These are phyloP conservation scores for Trametes cinnabarina DNA, from an alignment of 768 basidiomycete genomes.

Conservation along the genomic window DNA sequence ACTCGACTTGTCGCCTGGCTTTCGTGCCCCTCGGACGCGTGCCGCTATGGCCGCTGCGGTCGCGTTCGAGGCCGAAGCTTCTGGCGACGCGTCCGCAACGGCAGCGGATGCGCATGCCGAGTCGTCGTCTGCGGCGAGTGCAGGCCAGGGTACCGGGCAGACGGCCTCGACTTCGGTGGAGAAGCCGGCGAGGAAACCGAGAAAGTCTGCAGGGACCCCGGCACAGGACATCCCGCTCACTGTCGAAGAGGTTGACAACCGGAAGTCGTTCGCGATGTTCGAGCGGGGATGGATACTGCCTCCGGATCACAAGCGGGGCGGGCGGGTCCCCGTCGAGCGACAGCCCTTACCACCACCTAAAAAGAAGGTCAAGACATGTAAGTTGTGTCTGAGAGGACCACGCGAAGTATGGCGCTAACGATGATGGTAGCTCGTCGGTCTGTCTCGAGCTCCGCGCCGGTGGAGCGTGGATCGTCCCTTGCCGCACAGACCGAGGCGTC, in stretches of 20 bases:
- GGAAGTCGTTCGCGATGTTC: constrained; percentile 76
- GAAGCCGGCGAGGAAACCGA: constrained; percentile 4
- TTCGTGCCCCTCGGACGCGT: constrained; percentile 51
- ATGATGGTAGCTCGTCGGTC: constrained; percentile 2
- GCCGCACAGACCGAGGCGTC: constrained; percentile 17
- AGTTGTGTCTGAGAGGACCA: background rate
- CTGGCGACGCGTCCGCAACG: constrained; percentile 1
- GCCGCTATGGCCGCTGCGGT: constrained; percentile 13
- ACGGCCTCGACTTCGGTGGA: constrained; percentile 5
- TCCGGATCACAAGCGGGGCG: constrained; percentile 64
- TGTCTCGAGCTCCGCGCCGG: background rate
- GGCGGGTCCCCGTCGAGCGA: constrained; percentile 47
- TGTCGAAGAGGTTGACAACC: constrained; percentile 69
- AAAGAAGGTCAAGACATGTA: constrained; percentile 52
- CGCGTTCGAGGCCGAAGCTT: constrained; percentile 44
- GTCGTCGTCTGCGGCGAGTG: constrained; percentile 20
- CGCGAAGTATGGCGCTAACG: background rate
- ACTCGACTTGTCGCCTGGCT: constrained; percentile 43
- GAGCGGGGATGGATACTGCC: constrained; percentile 88
- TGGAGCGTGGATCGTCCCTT: background rate
- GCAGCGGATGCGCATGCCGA: background rate
- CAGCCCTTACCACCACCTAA: constrained; percentile 49
- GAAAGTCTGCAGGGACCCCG: background rate
- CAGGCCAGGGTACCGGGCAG: constrained; percentile 7
- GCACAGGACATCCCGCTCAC: constrained; percentile 47